These are phyloP conservation scores for Lecanicillium sp. DNA, from an alignment of 2,329 filamentous ascomycete genomes.

Conservation along the genomic window DNA sequence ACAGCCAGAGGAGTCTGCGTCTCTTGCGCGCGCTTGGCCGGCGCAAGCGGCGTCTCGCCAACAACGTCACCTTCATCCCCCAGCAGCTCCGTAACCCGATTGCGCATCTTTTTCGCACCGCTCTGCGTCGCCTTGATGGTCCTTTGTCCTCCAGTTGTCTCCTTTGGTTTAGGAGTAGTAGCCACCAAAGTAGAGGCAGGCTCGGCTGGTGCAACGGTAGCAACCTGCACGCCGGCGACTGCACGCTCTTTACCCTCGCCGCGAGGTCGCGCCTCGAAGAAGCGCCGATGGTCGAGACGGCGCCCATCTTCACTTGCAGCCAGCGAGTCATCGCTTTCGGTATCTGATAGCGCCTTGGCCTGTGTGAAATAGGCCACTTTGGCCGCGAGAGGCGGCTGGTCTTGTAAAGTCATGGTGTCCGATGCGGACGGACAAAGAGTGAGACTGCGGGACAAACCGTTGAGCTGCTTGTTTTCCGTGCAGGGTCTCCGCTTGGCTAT, in stretches of 20 bases:
- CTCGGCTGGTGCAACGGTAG: not conserved
- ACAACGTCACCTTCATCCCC: slow-evolving; percentile 2
- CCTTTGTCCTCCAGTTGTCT: not conserved
- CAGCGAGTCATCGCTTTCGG: slow-evolving; percentile 18
- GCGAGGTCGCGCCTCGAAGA: slow-evolving; percentile 19
- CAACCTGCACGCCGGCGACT: not conserved
- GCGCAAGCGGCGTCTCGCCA: slow-evolving; percentile 8
- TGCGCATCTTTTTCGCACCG: not conserved
- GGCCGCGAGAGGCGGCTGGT: slow-evolving; percentile 21
- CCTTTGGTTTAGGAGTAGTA: not conserved
- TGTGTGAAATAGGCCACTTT: slow-evolving; percentile 40
- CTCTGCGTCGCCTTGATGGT: not conserved
- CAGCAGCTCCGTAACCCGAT: not conserved
- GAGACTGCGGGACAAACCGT: no score
- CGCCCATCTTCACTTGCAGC: slow-evolving; percentile 22
- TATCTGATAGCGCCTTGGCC: slow-evolving; percentile 26
- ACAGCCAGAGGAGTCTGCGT: no score
- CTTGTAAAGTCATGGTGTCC: slow-evolving; percentile 13
- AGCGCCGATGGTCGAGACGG: slow-evolving; percentile 20
- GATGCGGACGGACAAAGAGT: not conserved
- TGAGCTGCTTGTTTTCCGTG: no score
- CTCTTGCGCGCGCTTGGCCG: slow-evolving; percentile 8
- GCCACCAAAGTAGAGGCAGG: not conserved
- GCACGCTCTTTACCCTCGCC: no score
- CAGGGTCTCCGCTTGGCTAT: no score